Evolutionary conservation across 768 basidiomycete species (phyloP).

Genomic region (Hygrocybe coccinea): DNA sequence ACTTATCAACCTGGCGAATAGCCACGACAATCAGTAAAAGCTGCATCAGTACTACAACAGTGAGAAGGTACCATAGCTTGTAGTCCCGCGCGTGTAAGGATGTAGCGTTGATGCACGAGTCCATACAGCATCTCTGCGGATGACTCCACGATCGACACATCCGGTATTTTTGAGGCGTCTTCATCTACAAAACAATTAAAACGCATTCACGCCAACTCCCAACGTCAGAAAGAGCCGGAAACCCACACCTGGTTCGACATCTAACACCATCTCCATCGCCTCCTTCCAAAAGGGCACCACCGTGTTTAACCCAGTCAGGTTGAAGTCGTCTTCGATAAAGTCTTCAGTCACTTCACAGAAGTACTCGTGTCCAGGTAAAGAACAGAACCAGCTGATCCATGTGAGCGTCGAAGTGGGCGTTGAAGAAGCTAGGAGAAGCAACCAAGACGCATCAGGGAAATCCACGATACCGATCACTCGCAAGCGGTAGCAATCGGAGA

Average conservation of each 20-base stretch:
- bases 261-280: slow-evolving; percentile 99
- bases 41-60: slow-evolving; percentile 10
- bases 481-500: neutral
- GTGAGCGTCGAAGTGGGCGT: slow-evolving; percentile 88
- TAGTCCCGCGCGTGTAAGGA: slow-evolving; percentile 89
- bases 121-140: slow-evolving; percentile 97
- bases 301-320: slow-evolving; percentile 89
- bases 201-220: slow-evolving; percentile 6
- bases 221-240: slow-evolving; percentile 13
- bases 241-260: slow-evolving; percentile 92
- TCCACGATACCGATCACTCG: slow-evolving; percentile 19
- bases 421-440: slow-evolving; percentile 61
- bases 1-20: slow-evolving; percentile 79
- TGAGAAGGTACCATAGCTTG: slow-evolving; percentile 75
- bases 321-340: slow-evolving; percentile 99
- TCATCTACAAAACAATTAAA: slow-evolving; percentile 52
- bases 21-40: slow-evolving; percentile 10
- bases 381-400: slow-evolving; percentile 97
- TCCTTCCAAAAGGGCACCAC: slow-evolving; percentile 99
- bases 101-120: slow-evolving; percentile 95
- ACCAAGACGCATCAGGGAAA: neutral
- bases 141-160: slow-evolving; percentile 96
- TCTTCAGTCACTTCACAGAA: slow-evolving; percentile 98
- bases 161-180: slow-evolving; percentile 92
- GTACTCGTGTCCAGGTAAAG: slow-evolving; percentile 92